phyloP scores from a whole-genome alignment of 768 basidiomycete species.

The Neoboletus brunneissimus region DNA sequence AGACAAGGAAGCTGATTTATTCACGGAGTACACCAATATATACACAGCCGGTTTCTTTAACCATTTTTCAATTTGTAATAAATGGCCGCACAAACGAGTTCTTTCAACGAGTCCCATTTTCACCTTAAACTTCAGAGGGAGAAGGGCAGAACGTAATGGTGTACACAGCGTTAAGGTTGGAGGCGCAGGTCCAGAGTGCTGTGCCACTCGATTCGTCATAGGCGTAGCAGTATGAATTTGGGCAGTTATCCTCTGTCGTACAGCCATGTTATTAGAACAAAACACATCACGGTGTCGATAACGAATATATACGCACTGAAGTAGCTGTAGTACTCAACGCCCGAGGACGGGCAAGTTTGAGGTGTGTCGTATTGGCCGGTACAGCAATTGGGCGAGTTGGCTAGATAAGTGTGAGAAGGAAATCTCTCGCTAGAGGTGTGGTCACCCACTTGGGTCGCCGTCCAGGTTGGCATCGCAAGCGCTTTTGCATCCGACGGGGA shows the following conservation, averaged over 20 bases:
- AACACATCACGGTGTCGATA: neutral
- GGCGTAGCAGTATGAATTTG: slow-evolving; percentile 49
- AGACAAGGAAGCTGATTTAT: neutral
- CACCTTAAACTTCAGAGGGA: neutral
- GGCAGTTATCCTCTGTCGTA: slow-evolving; percentile 39
- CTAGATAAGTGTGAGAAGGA: slow-evolving; percentile 25
- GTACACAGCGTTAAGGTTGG: slow-evolving; percentile 37
- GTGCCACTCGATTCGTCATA: slow-evolving; percentile 48
- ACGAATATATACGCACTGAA: slow-evolving; percentile 38
- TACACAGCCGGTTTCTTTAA: neutral
- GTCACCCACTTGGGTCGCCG: slow-evolving; percentile 29
- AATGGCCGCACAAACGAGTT: neutral
- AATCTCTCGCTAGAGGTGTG: neutral
- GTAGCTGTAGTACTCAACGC: slow-evolving; percentile 41
- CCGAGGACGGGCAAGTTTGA: slow-evolving; percentile 52
- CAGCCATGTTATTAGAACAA: neutral
- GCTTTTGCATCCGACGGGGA: slow-evolving; percentile 58
- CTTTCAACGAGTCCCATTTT: neutral
- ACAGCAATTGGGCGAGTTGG: slow-evolving; percentile 64
- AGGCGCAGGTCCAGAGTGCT: slow-evolving; percentile 45
- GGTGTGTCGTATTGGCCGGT: slow-evolving; percentile 52
- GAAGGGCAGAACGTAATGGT: slow-evolving; percentile 47
- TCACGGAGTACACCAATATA: neutral
- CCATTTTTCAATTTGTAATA: neutral
- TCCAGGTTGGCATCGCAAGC: slow-evolving; percentile 47